phyloP scores from a whole-genome alignment of 306 rosid species.

The Cucumis cinereus region DNA sequence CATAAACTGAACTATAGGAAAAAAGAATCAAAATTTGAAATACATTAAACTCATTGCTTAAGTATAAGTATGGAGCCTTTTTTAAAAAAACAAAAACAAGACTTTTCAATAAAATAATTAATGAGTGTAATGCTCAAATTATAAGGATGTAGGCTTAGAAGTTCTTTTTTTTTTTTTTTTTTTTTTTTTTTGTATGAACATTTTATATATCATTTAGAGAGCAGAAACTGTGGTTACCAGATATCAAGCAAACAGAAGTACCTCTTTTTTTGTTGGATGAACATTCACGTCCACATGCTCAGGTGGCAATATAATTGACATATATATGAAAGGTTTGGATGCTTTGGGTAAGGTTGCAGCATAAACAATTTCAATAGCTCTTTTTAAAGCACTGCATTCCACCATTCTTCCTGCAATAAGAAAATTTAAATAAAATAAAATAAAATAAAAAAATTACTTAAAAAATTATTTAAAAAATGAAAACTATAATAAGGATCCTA shows the following conservation, averaged over 20 bases:
- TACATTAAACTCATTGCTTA: neutral
- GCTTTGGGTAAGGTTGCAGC: constrained; percentile 93
- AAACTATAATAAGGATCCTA: neutral
- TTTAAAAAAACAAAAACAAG: too few relatives aligned
- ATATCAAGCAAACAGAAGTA: neutral
- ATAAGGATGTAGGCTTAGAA: neutral
- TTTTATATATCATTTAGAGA: neutral
- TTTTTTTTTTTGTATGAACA: neutral
- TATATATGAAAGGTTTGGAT: constrained; percentile 78
- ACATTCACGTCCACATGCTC: constrained; percentile 87
- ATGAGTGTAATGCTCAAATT: too few relatives aligned
- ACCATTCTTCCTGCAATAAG: constrained; percentile 70
- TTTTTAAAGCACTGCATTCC: constrained; percentile 83
- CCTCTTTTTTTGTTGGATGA: constrained; percentile 94
- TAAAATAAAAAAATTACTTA: neutral
- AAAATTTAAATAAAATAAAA: neutral
- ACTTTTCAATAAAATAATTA: too few relatives aligned
- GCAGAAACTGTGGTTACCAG: neutral
- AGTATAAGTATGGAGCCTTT: neutral
- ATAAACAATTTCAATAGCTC: constrained; percentile 90
- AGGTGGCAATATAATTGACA: constrained; percentile 67
- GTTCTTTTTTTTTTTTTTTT: neutral
- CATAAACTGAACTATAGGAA: neutral
- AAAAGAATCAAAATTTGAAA: neutral
- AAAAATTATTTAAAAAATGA: neutral